phyloP scores from a whole-genome alignment of 1,139 yeast species.

The Diutina scorzettiae region DNA sequence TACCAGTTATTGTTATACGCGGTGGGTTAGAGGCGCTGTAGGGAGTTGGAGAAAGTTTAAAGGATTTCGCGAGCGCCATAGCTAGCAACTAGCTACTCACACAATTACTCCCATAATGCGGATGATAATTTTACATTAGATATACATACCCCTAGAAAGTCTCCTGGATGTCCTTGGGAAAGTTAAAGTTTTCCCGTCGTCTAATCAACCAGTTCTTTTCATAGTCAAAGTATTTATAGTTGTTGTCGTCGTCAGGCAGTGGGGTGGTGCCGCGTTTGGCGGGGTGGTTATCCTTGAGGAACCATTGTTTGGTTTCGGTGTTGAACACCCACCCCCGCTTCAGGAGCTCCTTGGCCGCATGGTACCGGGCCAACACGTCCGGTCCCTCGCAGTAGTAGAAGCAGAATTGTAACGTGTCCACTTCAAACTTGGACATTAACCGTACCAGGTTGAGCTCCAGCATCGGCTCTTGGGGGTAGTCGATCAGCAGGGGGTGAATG shows the following conservation, averaged over 20 bases:
- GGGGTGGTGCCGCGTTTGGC: slow-evolving; percentile 7
- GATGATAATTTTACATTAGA: too few species aligned
- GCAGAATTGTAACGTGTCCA: slow-evolving; percentile 84
- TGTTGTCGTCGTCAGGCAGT: slow-evolving; percentile 9
- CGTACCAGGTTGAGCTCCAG: slow-evolving; percentile 39
- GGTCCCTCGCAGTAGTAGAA: slow-evolving; percentile 61
- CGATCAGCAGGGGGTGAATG: slow-evolving; percentile 84
- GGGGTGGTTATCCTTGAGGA: slow-evolving; percentile 28
- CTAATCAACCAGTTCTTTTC: slow-evolving; percentile 84
- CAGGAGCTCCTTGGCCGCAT: slow-evolving; percentile 76
- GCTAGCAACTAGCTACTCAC: background rate
- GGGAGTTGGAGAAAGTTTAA: background rate
- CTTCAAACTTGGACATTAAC: slow-evolving; percentile 62
- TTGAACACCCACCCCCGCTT: slow-evolving; percentile 86
- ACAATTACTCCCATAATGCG: too few species aligned
- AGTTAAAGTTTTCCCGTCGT: slow-evolving; percentile 56
- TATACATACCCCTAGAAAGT: slow-evolving; percentile 9
- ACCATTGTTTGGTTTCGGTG: slow-evolving; percentile 73
- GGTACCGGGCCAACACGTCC: slow-evolving; percentile 41
- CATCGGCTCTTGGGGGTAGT: slow-evolving; percentile 87
- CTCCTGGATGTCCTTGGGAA: slow-evolving; percentile 16
- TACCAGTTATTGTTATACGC: too few species aligned
- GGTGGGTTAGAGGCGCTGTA: background rate
- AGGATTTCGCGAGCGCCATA: background rate
- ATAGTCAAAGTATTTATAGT: slow-evolving; percentile 80